phyloP scores from a whole-genome alignment of 768 basidiomycete genomes.

The Suillus subalutaceus region DNA sequence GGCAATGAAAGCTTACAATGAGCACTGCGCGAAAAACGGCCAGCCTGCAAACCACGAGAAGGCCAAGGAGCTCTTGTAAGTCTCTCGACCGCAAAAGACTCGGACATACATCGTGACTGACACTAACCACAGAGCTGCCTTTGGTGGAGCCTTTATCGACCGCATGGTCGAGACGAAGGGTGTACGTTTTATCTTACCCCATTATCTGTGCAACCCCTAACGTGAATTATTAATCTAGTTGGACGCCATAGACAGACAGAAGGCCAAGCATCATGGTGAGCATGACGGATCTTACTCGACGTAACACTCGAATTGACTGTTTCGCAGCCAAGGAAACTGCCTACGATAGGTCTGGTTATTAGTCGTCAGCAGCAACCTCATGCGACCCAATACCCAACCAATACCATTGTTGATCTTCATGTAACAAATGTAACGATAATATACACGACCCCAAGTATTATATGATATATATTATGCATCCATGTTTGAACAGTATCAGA shows the following conservation, averaged over 20 bases:
- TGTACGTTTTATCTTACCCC: slow-evolving; percentile 28
- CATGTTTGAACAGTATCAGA: not conserved
- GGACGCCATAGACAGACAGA: slow-evolving; percentile 47
- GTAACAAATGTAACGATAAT: not conserved
- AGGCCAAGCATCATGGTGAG: slow-evolving; percentile 44
- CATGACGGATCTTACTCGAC: not conserved
- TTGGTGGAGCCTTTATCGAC: slow-evolving; percentile 56
- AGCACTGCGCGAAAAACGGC: slow-evolving; percentile 54
- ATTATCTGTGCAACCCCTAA: not conserved
- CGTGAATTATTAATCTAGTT: slow-evolving; percentile 30
- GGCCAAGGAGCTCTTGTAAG: slow-evolving; percentile 59
- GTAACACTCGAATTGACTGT: not conserved
- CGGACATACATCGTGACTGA: not conserved
- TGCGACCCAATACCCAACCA: not conserved
- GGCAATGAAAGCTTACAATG: slow-evolving; percentile 68
- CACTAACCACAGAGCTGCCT: slow-evolving; percentile 47
- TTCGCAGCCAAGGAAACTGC: slow-evolving; percentile 17
- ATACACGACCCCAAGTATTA: not conserved
- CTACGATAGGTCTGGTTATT: not conserved
- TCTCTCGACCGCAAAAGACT: not conserved
- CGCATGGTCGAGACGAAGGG: slow-evolving; percentile 61
- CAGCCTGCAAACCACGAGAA: slow-evolving; percentile 49
- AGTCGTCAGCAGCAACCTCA: not conserved
- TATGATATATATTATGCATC: not conserved
- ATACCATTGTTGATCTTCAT: not conserved